phyloP scores from a whole-genome alignment of 768 basidiomycete species.

The Tulasnella sp. region DNA sequence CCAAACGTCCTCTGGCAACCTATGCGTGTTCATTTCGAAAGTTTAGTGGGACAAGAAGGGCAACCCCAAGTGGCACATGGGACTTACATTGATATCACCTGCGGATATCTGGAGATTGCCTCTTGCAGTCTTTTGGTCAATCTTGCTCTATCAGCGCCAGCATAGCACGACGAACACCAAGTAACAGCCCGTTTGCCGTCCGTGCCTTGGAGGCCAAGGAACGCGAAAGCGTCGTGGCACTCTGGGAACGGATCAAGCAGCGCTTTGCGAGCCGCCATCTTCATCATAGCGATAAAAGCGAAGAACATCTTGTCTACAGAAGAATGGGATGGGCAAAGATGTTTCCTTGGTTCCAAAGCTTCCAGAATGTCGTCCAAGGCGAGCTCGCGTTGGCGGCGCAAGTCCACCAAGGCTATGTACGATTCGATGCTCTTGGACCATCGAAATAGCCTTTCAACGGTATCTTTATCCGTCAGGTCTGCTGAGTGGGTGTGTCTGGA shows the following conservation, averaged over 20 bases:
- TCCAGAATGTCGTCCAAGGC: conserved; percentile 1
- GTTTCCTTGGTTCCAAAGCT: not conserved
- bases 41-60: not conserved
- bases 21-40: not conserved
- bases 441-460: not conserved
- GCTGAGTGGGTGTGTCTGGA: not conserved
- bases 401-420: not conserved
- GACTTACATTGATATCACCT: not conserved
- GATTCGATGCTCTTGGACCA: not conserved
- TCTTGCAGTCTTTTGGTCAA: not conserved
- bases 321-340: not conserved
- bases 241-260: not conserved
- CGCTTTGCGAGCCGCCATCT: not conserved
- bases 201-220: not conserved
- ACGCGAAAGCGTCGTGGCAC: not conserved
- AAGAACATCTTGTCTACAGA: not conserved
- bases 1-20: not conserved
- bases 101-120: not conserved
- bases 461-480: not conserved
- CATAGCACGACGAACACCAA: not conserved
- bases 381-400: not conserved
- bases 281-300: not conserved
- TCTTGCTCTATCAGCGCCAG: not conserved
- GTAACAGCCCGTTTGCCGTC: not conserved
- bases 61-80: not conserved